Evolutionary conservation across 345 rosid species (phyloP).

Genomic region (Camelina neglecta): DNA sequence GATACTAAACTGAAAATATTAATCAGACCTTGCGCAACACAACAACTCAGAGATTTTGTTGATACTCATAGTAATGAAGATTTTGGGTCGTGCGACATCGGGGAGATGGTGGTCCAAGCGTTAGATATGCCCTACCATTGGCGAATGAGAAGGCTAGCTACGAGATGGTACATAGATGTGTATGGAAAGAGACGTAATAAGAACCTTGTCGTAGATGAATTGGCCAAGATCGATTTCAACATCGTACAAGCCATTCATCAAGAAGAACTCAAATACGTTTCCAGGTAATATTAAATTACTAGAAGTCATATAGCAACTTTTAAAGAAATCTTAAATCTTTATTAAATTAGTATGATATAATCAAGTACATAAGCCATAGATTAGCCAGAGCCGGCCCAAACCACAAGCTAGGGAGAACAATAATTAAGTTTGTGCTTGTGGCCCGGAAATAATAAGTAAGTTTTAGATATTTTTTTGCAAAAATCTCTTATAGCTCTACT

Average conservation of each 20-base stretch:
- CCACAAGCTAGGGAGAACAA: no score
- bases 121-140: slow-evolving; percentile 37
- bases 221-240: slow-evolving; percentile 47
- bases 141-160: slow-evolving; percentile 36
- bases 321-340: neutral
- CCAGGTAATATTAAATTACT: slow-evolving; percentile 10
- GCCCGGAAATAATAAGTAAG: no score
- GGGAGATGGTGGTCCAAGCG: slow-evolving; percentile 35
- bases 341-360: neutral
- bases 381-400: neutral
- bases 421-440: no score
- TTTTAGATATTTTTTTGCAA: no score
- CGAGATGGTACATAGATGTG: slow-evolving; percentile 39
- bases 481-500: no score
- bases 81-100: neutral
- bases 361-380: neutral
- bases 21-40: slow-evolving; percentile 47
- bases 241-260: slow-evolving; percentile 43
- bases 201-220: slow-evolving; percentile 28
- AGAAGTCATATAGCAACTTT: neutral
- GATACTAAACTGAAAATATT: slow-evolving; percentile 43
- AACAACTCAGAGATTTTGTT: slow-evolving; percentile 28
- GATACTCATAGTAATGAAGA: neutral
- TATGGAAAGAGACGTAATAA: slow-evolving; percentile 31
- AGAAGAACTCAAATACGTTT: slow-evolving; percentile 42